These are phyloP conservation scores for Clathrus columnatus DNA, from an alignment of 768 basidiomycete genomes.

Conservation along the genomic window DNA sequence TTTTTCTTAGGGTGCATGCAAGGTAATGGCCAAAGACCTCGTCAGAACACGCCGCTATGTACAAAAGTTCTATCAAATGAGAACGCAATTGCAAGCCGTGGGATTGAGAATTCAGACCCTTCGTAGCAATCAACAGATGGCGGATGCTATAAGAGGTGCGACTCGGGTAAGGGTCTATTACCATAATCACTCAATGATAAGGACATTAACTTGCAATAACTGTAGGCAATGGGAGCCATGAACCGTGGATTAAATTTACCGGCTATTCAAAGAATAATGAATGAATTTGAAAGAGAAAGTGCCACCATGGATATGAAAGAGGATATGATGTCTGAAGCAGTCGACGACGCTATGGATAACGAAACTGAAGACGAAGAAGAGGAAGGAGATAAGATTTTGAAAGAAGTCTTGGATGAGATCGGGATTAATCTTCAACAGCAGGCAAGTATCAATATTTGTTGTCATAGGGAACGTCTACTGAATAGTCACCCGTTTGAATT, in stretches of 20 bases:
- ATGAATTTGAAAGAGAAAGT: conserved; percentile 95
- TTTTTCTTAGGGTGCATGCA: conserved; percentile 79
- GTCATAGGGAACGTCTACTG: background rate
- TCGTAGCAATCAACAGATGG: conserved; percentile 98
- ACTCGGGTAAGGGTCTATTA: conserved; percentile 60
- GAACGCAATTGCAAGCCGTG: conserved; percentile 95
- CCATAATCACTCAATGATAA: background rate
- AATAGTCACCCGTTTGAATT: conserved; percentile 11
- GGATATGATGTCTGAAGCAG: conserved; percentile 98
- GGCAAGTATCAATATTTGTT: conserved; percentile 28
- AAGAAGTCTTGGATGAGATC: conserved; percentile 95
- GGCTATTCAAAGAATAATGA: conserved; percentile 92
- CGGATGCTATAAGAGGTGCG: conserved; percentile 97
- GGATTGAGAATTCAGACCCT: conserved; percentile 92
- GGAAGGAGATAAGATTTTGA: conserved; percentile 91
- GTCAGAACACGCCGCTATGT: conserved; percentile 91
- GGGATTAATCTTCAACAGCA: conserved; percentile 87
- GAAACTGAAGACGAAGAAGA: conserved; percentile 91
- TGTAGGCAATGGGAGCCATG: conserved; percentile 96
- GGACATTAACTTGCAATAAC: background rate
- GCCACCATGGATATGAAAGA: conserved; percentile 99
- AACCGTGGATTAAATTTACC: conserved; percentile 94
- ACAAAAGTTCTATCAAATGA: conserved; percentile 99
- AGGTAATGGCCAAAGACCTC: conserved; percentile 98
- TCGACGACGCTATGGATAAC: conserved; percentile 95